Percentiles rank a stretch among this genome's conserved stretches.
phyloP scores from a whole-genome alignment of 768 basidiomycete genomes.

The Tricholoma furcatifolium region DNA sequence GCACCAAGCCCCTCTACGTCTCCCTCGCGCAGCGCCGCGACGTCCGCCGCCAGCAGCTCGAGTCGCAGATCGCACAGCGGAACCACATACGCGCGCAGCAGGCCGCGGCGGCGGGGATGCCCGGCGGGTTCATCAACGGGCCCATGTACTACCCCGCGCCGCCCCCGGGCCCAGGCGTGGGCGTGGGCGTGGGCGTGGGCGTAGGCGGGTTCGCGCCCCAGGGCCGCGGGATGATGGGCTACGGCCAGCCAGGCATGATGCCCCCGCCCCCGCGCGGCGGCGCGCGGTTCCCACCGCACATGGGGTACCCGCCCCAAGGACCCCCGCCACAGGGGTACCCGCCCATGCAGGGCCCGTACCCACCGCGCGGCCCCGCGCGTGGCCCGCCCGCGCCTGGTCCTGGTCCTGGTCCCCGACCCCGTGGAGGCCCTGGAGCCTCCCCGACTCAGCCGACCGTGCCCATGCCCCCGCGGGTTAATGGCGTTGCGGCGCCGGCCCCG shows the following conservation, averaged over 20 bases:
- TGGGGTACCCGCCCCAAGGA: slow-evolving; percentile 57
- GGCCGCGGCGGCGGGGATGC: slow-evolving; percentile 83
- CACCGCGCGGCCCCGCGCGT: slow-evolving; percentile 42
- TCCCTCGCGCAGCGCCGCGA: slow-evolving; percentile 98
- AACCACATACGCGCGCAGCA: slow-evolving; percentile 97
- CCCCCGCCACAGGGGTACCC: slow-evolving; percentile 35
- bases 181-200: too few relatives aligned
- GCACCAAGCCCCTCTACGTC: slow-evolving; percentile 97
- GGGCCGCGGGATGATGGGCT: slow-evolving; percentile 75
- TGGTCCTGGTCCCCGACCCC: slow-evolving; percentile 51
- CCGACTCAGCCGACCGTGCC: slow-evolving; percentile 64
- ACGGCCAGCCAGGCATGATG: slow-evolving; percentile 83
- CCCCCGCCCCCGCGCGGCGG: slow-evolving; percentile 83
- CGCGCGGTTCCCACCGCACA: slow-evolving; percentile 16
- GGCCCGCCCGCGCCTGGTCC: slow-evolving; percentile 51
- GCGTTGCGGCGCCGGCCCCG: slow-evolving; percentile 36
- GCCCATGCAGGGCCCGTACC: slow-evolving; percentile 36
- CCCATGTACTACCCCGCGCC: slow-evolving; percentile 89
- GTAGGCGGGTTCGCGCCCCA: slow-evolving; percentile 75
- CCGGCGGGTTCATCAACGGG: slow-evolving; percentile 78
- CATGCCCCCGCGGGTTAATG: slow-evolving; percentile 61
- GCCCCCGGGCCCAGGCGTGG: slow-evolving; percentile 76
- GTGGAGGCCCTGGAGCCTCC: slow-evolving; percentile 70
- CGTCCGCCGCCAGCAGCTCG: slow-evolving; percentile 95
- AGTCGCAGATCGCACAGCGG: slow-evolving; percentile 98